Base-by-base conservation (phyloP, 768 basidiomycete species). In the Suillus bovinus region DNA sequence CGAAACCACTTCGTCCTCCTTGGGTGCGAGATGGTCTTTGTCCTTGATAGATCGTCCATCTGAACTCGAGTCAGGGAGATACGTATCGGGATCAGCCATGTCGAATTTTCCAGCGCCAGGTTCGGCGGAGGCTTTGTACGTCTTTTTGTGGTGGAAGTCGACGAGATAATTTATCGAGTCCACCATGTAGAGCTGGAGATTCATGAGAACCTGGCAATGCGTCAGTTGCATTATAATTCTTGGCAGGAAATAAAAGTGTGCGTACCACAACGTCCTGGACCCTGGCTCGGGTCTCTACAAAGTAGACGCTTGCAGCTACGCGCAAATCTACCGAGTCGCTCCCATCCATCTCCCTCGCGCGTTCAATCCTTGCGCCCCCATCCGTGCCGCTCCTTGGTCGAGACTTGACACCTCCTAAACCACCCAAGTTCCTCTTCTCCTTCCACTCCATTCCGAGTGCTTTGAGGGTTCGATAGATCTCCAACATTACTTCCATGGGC, bases 401-500 rank as follows among this genome's bases (percentile, higher is more conserved):
- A 74, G 59, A 71, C 36, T 49, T 68, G 17, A 84, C 64, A 7
- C 85, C 86, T 4, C 90, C 90, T 33, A 93, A 70, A 5, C 89
- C 88, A 1, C 90, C 91, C 2, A 93, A 74, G 63, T 86, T 86
- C 65, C 83, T 84, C 81, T 97, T 97, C 79, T 91, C 87, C 74
- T 93, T 93, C 97, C 97, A 99, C 76, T 99, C 94, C 93, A 99
- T 96, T 17, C 90, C 93, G 22, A 98, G 81, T 63, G 87, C 80
- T 77, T 90, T 90, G 56, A 99, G 78, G 47, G 96, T 97, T 64
- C 92, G 81, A 77, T 99, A 99, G 58, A 99, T 97, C 82, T 98
- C 96, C 29, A 97, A 78, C 96, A 99, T 98, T 27, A 99, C 96
- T 75, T 99, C 97, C 93, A 99, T 96, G 24, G 96, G 97, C 36